These are phyloP conservation scores for Tieghemostelium lacteum DNA, from an alignment of 78 protist genomes.

Conservation along the genomic window DNA sequence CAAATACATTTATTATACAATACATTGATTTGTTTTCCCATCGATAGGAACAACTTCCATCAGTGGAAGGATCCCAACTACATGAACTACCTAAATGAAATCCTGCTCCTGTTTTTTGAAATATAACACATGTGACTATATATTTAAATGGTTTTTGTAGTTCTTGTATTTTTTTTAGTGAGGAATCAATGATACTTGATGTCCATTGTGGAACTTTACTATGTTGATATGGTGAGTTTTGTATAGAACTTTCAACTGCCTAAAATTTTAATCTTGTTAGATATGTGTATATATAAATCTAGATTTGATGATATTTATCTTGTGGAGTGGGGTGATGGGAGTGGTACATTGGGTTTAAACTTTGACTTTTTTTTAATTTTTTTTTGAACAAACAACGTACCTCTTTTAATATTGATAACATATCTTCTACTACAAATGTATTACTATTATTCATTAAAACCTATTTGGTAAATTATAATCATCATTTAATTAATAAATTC, in stretches of 20 bases:
- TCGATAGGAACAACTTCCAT: slow-evolving; percentile 70
- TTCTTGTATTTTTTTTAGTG: slow-evolving; percentile 78
- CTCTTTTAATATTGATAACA: slow-evolving; percentile 46
- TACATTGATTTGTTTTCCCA: slow-evolving; percentile 88
- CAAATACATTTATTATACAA: slow-evolving; percentile 77
- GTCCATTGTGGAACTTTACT: slow-evolving; percentile 88
- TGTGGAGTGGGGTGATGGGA: background rate
- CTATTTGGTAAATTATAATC: no score
- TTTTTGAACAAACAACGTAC: no score
- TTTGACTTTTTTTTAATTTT: no score
- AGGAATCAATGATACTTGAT: slow-evolving; percentile 75
- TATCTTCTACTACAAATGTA: slow-evolving; percentile 42
- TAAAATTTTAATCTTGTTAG: background rate
- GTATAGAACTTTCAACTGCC: slow-evolving; percentile 56
- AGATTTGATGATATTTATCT: no score
- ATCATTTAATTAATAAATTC: no score
- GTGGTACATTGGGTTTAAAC: no score
- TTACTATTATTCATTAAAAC: no score
- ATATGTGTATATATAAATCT: no score
- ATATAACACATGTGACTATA: slow-evolving; percentile 84
- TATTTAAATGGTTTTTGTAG: slow-evolving; percentile 89
- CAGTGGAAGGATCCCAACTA: slow-evolving; percentile 87
- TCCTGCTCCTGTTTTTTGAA: slow-evolving; percentile 92
- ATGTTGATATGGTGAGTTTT: slow-evolving; percentile 51
- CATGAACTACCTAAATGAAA: slow-evolving; percentile 83